Conservation (phyloP, 805 yeast species). For the Metschnikowia cerradonensis region DNA sequence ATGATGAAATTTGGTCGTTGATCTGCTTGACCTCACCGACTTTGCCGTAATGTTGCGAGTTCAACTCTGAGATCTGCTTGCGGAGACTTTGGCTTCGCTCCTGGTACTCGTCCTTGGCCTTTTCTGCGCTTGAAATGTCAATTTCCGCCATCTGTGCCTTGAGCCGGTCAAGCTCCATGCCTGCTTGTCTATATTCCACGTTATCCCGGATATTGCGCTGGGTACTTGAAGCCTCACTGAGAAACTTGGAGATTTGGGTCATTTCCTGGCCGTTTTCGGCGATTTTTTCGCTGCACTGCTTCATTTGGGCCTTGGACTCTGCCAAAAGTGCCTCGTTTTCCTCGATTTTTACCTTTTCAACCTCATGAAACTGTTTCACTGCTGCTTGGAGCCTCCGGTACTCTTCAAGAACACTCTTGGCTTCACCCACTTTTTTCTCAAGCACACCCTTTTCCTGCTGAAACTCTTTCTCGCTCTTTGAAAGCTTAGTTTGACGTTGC, state of each 20-base stretch:
- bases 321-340: constrained; percentile 17
- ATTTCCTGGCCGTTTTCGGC: constrained; percentile 20
- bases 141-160: constrained; percentile 40
- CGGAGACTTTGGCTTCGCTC: constrained; percentile 50
- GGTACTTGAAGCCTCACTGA: constrained; percentile 55
- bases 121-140: constrained; percentile 56
- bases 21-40: constrained; percentile 85
- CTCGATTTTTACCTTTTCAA: constrained; percentile 20
- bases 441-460: neutral
- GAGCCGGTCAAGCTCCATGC: constrained; percentile 33
- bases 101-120: constrained; percentile 58
- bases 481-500: constrained; percentile 6
- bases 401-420: neutral
- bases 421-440: neutral
- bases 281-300: constrained; percentile 11
- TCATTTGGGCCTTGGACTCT: neutral
- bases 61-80: constrained; percentile 48
- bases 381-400: constrained; percentile 6
- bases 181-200: constrained; percentile 50
- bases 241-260: constrained; percentile 33
- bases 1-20: constrained; percentile 58
- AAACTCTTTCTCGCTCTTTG: constrained; percentile 2
- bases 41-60: constrained; percentile 66
- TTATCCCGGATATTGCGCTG: constrained; percentile 64
- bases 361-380: constrained; percentile 21